Evolutionary conservation across 805 yeast genomes (phyloP).

Genomic region (Yarrowia alimentaria): DNA sequence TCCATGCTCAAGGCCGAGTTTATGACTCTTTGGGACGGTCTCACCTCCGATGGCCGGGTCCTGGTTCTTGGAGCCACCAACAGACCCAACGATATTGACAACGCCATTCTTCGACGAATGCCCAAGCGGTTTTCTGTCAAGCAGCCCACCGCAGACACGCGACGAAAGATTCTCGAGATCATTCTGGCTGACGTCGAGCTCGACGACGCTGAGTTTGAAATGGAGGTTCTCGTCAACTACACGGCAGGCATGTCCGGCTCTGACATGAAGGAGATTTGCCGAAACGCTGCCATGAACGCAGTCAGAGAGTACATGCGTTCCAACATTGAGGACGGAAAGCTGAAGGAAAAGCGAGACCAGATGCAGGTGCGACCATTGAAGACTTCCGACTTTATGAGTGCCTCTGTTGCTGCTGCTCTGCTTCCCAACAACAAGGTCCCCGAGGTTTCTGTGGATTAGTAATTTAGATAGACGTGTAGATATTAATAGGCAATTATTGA

Average conservation of each 20-base stretch:
- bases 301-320: conserved; percentile 77
- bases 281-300: conserved; percentile 89
- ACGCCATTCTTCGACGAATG: conserved; percentile 87
- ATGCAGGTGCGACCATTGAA: conserved; percentile 60
- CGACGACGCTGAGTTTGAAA: conserved; percentile 55
- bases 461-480: conserved; percentile 18
- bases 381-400: conserved; percentile 54
- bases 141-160: conserved; percentile 66
- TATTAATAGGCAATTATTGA: neutral
- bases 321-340: conserved; percentile 49
- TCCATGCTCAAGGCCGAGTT: conserved; percentile 93
- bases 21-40: conserved; percentile 97
- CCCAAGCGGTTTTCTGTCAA: conserved; percentile 83
- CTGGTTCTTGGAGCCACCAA: conserved; percentile 94
- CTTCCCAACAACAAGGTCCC: conserved; percentile 25
- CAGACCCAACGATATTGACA: conserved; percentile 85
- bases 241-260: conserved; percentile 86
- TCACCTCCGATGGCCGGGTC: conserved; percentile 72
- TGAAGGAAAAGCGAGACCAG: conserved; percentile 41
- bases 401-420: conserved; percentile 17
- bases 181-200: conserved; percentile 63
- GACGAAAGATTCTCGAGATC: conserved; percentile 67
- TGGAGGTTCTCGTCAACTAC: conserved; percentile 55
- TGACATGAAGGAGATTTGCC: conserved; percentile 83
- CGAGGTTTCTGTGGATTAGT: conserved; percentile 19